A percentile compares a stretch with the other conserved stretches of the same genome.
Conservation (phyloP, 1,284 basidiomycete genomes). For the Porodaedalea pini region DNA sequence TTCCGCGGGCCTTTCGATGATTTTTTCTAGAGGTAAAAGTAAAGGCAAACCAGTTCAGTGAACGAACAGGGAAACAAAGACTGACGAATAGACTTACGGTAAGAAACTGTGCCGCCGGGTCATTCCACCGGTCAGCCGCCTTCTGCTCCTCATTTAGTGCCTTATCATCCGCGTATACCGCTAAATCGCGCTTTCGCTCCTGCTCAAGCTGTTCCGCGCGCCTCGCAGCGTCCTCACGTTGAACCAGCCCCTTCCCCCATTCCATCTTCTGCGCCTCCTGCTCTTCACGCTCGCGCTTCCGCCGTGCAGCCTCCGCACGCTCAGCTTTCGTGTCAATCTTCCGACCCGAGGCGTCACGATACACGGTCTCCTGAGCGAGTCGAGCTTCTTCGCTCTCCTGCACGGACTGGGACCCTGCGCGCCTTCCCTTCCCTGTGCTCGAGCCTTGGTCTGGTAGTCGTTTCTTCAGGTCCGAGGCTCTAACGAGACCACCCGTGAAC, state of each 20-base stretch:
- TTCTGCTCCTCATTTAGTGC: slow-evolving; percentile 83
- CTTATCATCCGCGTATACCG: slow-evolving; percentile 78
- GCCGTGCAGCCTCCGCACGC: slow-evolving; percentile 73
- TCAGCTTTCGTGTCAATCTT: slow-evolving; percentile 87
- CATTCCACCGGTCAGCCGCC: slow-evolving; percentile 84
- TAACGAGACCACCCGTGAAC: slow-evolving; percentile 75
- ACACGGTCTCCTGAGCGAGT: slow-evolving; percentile 83
- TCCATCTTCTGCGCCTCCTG: slow-evolving; percentile 89
- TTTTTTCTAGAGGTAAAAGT: slow-evolving; percentile 73
- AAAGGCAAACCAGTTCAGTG: slow-evolving; percentile 9
- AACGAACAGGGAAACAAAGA: not conserved
- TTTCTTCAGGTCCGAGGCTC: slow-evolving; percentile 56
- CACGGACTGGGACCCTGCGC: slow-evolving; percentile 37
- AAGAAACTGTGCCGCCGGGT: slow-evolving; percentile 91
- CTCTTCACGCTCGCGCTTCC: slow-evolving; percentile 77
- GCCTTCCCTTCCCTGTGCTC: slow-evolving; percentile 30
- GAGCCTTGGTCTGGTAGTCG: slow-evolving; percentile 37
- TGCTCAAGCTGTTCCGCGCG: slow-evolving; percentile 61
- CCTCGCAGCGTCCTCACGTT: slow-evolving; percentile 75
- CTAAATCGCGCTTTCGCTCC: slow-evolving; percentile 64
- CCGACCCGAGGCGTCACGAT: slow-evolving; percentile 86
- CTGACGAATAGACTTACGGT: slow-evolving; percentile 53
- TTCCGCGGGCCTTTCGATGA: slow-evolving; percentile 67
- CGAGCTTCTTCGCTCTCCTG: slow-evolving; percentile 52
- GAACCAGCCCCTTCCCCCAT: slow-evolving; percentile 94